phyloP scores from a whole-genome alignment of 1,284 basidiomycete species.

The Malassezia nana region DNA sequence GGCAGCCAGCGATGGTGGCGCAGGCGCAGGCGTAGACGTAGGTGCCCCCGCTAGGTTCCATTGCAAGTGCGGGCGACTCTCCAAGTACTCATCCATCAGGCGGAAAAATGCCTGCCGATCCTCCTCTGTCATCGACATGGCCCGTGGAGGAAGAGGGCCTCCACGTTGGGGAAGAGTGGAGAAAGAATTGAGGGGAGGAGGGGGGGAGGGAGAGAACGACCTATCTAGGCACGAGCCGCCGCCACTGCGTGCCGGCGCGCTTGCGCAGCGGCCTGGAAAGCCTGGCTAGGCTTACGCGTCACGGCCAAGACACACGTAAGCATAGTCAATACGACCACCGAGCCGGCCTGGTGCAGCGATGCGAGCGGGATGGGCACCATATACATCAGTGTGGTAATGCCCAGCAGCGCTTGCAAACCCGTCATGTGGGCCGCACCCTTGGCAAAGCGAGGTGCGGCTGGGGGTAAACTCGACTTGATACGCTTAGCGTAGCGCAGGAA shows the following conservation, averaged over 20 bases:
- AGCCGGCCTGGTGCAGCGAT: conserved; percentile 87
- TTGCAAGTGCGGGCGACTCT: conserved; percentile 25
- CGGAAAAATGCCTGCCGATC: conserved; percentile 35
- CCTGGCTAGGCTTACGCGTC: conserved; percentile 62
- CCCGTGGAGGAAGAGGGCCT: conserved; percentile 1
- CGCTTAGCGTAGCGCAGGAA: conserved; percentile 7
- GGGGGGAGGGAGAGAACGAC: background rate
- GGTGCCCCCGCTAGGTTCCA: too few species aligned
- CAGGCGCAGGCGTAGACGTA: background rate
- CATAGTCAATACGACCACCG: conserved; percentile 74
- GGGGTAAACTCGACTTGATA: background rate
- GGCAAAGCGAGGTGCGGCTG: conserved; percentile 10
- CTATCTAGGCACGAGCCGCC: background rate
- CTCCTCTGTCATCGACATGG: conserved; percentile 17
- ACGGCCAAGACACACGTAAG: conserved; percentile 68
- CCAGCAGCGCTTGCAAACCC: conserved; percentile 64
- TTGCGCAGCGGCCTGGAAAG: conserved; percentile 50
- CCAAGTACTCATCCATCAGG: conserved; percentile 39
- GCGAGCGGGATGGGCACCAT: conserved; percentile 87
- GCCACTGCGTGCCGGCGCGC: background rate
- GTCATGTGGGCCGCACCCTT: conserved; percentile 15
- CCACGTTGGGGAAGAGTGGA: conserved; percentile 9
- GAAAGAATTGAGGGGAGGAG: background rate
- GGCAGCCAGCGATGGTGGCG: background rate
- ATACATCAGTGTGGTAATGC: conserved; percentile 83